These are phyloP conservation scores for Rheum nobile DNA, from an alignment of 148 eudicot species.

Conservation along the genomic window DNA sequence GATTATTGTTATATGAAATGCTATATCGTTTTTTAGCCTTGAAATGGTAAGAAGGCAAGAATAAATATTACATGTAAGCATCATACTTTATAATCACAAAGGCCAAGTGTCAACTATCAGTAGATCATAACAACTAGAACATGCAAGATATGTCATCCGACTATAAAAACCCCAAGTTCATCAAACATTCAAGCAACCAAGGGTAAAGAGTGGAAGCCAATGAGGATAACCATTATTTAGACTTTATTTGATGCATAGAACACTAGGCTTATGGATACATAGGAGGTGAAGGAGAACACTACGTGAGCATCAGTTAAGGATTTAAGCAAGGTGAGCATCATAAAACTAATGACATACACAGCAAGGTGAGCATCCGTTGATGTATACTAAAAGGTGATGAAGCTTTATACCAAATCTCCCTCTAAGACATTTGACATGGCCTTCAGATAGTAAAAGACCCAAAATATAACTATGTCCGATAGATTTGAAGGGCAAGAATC, in stretches of 20 bases:
- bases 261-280: too few species aligned
- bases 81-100: background rate
- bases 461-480: background rate
- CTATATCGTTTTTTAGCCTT: background rate
- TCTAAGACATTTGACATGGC: too few species aligned
- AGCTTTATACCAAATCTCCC: too few species aligned
- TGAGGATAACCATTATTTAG: background rate
- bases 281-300: too few species aligned
- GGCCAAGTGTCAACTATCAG: background rate
- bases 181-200: background rate
- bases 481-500: background rate
- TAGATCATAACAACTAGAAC: background rate
- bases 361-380: too few species aligned
- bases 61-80: background rate
- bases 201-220: background rate
- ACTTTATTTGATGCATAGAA: background rate
- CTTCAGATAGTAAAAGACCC: background rate
- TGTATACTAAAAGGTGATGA: too few species aligned
- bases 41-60: background rate
- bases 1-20: background rate
- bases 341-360: too few species aligned
- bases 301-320: too few species aligned
- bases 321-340: too few species aligned
- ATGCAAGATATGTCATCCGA: background rate
- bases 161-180: background rate